These are phyloP conservation scores for Cercophora samala DNA, from an alignment of 495 filamentous ascomycete species.

Conservation along the genomic window DNA sequence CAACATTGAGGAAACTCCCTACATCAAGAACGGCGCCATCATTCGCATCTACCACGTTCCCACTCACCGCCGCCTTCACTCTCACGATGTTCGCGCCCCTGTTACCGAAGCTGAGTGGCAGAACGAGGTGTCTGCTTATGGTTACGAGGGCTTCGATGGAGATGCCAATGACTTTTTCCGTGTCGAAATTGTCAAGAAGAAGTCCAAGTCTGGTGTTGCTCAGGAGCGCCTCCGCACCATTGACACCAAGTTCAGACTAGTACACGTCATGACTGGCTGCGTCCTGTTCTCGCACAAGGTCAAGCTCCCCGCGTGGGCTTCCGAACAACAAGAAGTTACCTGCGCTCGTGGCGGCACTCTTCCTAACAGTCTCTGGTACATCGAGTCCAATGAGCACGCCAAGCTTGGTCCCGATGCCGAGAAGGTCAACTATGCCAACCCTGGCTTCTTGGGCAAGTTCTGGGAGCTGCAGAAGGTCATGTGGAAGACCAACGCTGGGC, in stretches of 20 bases:
- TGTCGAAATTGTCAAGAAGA: constrained; percentile 85
- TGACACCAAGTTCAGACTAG: constrained; percentile 90
- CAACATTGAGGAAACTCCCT: constrained; percentile 58
- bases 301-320: constrained; percentile 96
- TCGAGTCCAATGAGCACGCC: constrained; percentile 85
- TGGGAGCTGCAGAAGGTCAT: constrained; percentile 99
- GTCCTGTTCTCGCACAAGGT: constrained; percentile 97
- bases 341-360: constrained; percentile 90
- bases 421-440: constrained; percentile 91
- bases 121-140: constrained; percentile 96
- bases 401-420: constrained; percentile 69
- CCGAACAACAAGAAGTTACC: constrained; percentile 95
- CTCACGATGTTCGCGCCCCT: constrained; percentile 95
- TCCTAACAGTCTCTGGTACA: constrained; percentile 95
- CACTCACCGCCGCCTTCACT: constrained; percentile 87
- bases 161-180: constrained; percentile 97
- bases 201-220: constrained; percentile 75
- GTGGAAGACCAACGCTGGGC: constrained; percentile 97
- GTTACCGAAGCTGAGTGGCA: constrained; percentile 98
- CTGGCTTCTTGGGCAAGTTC: constrained; percentile 97
- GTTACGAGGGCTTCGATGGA: constrained; percentile 93
- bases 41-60: constrained; percentile 78
- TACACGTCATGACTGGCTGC: constrained; percentile 96
- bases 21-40: constrained; percentile 74
- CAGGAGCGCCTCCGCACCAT: constrained; percentile 89